Percentiles rank a stretch among this genome's conserved stretches.
Evolutionary conservation across 305 asterid species (phyloP).

Genomic region (Fraxinus albicans): DNA sequence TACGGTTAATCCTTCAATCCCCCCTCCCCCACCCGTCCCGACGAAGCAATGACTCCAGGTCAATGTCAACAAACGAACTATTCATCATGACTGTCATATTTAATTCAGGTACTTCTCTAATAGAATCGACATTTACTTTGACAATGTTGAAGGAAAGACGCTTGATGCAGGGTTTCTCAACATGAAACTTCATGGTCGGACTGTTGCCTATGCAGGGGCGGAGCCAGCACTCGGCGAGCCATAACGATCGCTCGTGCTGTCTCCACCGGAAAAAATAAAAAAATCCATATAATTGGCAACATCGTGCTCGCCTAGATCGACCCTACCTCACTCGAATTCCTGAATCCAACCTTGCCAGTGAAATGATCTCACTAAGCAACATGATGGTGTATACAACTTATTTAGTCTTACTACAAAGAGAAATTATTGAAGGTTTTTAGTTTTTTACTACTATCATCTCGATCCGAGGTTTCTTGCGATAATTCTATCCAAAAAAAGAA

Average conservation of each 20-base stretch:
- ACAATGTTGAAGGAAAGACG: slow-evolving; percentile 43
- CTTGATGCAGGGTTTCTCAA: slow-evolving; percentile 40
- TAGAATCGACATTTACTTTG: slow-evolving; percentile 43
- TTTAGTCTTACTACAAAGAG: slow-evolving; percentile 25
- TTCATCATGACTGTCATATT: not conserved
- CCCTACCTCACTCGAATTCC: too few relatives aligned
- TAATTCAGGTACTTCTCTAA: slow-evolving; percentile 32
- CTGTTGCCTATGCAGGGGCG: slow-evolving; percentile 26
- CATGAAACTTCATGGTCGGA: slow-evolving; percentile 34
- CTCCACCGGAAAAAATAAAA: too few relatives aligned
- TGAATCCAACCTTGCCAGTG: too few relatives aligned
- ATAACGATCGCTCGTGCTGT: too few relatives aligned
- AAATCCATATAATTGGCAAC: too few relatives aligned
- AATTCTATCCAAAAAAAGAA: slow-evolving; percentile 30
- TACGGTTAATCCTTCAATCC: too few relatives aligned
- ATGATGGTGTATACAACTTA: slow-evolving; percentile 16
- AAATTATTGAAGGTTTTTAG: slow-evolving; percentile 39
- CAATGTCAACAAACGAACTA: too few relatives aligned
- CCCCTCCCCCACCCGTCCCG: too few relatives aligned
- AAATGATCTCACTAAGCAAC: not conserved
- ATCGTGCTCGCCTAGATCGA: too few relatives aligned
- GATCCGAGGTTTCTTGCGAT: slow-evolving; percentile 29
- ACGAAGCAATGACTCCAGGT: too few relatives aligned
- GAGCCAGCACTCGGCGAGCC: too few relatives aligned
- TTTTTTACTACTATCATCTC: slow-evolving; percentile 23